Percentiles rank a stretch among this genome's conserved stretches.
These are phyloP conservation scores for Aspergillus hortae DNA, from an alignment of 2,329 filamentous ascomycete genomes.

Conservation along the genomic window DNA sequence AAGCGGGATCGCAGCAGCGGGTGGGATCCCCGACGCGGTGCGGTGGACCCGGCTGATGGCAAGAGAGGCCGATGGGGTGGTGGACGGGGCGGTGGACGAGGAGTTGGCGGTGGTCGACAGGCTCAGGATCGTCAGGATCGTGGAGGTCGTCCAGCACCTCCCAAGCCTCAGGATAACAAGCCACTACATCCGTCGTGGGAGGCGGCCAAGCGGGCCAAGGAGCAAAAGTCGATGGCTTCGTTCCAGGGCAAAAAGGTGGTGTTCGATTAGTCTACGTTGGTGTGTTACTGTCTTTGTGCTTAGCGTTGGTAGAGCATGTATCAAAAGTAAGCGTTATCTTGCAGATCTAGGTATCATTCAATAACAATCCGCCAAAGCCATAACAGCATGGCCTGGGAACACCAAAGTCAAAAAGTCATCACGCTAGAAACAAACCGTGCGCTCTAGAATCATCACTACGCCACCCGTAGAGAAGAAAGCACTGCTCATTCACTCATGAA, in stretches of 20 bases:
- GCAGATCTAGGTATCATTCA: slow-evolving; percentile 14
- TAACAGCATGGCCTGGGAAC: slow-evolving; percentile 1
- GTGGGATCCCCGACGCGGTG: slow-evolving; percentile 59
- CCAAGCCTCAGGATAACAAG: slow-evolving; percentile 42
- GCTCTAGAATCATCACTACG: slow-evolving; percentile 1
- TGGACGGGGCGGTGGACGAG: slow-evolving; percentile 10
- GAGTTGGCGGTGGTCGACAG: slow-evolving; percentile 8
- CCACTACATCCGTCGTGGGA: slow-evolving; percentile 63
- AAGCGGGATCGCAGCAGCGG: slow-evolving; percentile 46
- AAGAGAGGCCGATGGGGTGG: slow-evolving; percentile 25
- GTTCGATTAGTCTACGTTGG: slow-evolving; percentile 50
- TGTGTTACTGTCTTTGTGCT: background rate
- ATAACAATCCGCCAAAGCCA: background rate
- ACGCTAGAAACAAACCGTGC: slow-evolving; percentile 4
- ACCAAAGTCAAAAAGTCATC: slow-evolving; percentile 1
- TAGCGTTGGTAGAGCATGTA: background rate
- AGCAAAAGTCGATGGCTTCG: slow-evolving; percentile 43
- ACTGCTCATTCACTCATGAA: slow-evolving; percentile 28
- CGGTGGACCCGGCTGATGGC: slow-evolving; percentile 33
- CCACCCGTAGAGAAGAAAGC: background rate
- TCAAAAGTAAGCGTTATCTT: slow-evolving; percentile 4
- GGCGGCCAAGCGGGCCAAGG: slow-evolving; percentile 59
- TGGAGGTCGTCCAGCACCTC: slow-evolving; percentile 11
- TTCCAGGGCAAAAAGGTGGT: slow-evolving; percentile 61
- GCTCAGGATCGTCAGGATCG: slow-evolving; percentile 16